Evolutionary conservation across 2,329 filamentous ascomycete genomes (phyloP), one percentile per base, ranked within the genome.

Genomic region (Sordariomycetes sp.): DNA sequence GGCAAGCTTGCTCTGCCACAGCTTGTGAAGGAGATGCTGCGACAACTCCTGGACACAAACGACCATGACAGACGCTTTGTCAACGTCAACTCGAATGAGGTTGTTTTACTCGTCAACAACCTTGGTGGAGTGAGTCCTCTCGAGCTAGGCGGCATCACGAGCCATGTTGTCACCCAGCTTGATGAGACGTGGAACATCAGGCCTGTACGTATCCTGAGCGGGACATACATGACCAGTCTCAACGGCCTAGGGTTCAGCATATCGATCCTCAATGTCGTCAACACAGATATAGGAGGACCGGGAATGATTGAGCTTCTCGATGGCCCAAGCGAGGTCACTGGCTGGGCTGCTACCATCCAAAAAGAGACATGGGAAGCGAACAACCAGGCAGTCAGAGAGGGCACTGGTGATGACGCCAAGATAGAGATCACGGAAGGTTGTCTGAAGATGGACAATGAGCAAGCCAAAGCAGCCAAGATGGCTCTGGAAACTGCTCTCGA

Each of bases 161-260:
- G 73, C 17, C 81, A 86, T 55, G 78, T 85, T 2, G 68, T 75
- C 4, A 58, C 62, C 32, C 82, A 86, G 57, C 63, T 86, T 29
- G 63, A 61, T 24, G 57, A 58, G 31, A 62, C 58, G 37, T 75
- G 75, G 52, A 62, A 63, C 40, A 77, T 85, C 48, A 66, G 61
- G 21, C 80, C 81, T 1, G 72, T 75, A 12, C 65, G 83, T 30
- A 68, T 84, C 42, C 58, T 86, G 33, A 67, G 70, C 32, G 82
- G 82, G 20, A 82, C 80, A 0, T 86, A 76, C 55, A 86, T 86
- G 81, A 87, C 82, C 5, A 85, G 79, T 42, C 61, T 88, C 39
- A 86, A 87, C 51, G 82, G 80, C 0, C 63, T 82, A 6, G 83
- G 82, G 5, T 87, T 87, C 58, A 85, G 79, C 53, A 75, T 86